These are phyloP conservation scores for Paulownia fortunei DNA, from an alignment of 257 asterid genomes.

Conservation along the genomic window DNA sequence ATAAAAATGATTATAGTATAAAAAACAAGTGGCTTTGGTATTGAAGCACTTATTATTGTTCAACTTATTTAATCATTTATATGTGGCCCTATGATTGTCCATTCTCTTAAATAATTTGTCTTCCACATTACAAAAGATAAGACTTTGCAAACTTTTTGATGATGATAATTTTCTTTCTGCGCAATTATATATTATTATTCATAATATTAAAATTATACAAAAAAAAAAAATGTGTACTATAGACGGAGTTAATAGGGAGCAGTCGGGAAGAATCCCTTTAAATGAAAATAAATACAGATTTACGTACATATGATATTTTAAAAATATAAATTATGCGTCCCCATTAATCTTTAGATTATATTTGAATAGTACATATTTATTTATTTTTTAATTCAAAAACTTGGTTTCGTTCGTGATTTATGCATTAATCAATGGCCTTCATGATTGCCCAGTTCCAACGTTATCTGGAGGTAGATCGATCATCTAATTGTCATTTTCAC, in stretches of 20 bases:
- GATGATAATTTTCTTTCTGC: not conserved
- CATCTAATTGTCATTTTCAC: slow-evolving; percentile 31
- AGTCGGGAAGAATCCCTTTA: too few relatives aligned
- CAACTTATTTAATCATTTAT: slow-evolving; percentile 22
- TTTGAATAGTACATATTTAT: too few relatives aligned
- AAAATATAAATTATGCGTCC: too few relatives aligned
- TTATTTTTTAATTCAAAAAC: not conserved
- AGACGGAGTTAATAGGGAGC: too few relatives aligned
- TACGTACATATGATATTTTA: too few relatives aligned
- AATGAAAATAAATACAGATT: too few relatives aligned
- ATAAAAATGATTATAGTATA: not conserved
- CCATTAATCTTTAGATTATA: too few relatives aligned
- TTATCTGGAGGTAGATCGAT: slow-evolving; percentile 21
- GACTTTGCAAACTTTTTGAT: not conserved
- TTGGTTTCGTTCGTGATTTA: not conserved
- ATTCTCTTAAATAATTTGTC: not conserved
- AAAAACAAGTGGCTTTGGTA: slow-evolving; percentile 14
- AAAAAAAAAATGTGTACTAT: too few relatives aligned
- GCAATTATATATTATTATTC: too few relatives aligned
- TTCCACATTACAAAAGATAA: not conserved
- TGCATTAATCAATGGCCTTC: not conserved
- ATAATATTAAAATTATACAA: too few relatives aligned
- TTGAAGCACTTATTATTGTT: slow-evolving; percentile 7
- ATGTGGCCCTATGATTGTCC: slow-evolving; percentile 14
- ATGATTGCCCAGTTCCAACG: slow-evolving; percentile 20